Percentiles rank a stretch among this genome's conserved stretches.
Conservation (phyloP, 768 basidiomycete species). For the Amanita rubescens region DNA sequence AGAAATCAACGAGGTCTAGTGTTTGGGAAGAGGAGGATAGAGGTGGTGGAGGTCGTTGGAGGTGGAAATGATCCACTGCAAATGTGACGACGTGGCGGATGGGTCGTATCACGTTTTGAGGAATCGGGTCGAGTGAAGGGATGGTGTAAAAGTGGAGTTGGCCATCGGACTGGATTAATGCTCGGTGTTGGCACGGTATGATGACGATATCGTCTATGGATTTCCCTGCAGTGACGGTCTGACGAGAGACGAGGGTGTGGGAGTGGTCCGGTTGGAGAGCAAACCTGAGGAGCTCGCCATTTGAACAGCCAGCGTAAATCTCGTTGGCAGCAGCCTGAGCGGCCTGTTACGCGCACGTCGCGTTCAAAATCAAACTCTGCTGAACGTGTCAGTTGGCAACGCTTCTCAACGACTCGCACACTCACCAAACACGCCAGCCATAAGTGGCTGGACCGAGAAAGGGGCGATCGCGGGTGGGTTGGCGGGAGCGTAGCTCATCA, state of each 20-base stretch:
- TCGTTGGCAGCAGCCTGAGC: slow-evolving; percentile 47
- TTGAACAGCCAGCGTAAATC: slow-evolving; percentile 80
- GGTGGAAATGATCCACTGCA: slow-evolving; percentile 74
- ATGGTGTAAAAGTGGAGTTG: slow-evolving; percentile 74
- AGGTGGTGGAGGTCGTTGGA: slow-evolving; percentile 41
- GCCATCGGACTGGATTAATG: slow-evolving; percentile 65
- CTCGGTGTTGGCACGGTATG: slow-evolving; percentile 66
- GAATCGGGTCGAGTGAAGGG: slow-evolving; percentile 71
- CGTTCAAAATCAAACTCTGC: background rate
- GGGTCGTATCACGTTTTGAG: slow-evolving; percentile 55
- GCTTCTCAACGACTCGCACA: background rate
- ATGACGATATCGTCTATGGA: slow-evolving; percentile 77
- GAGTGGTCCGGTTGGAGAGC: slow-evolving; percentile 55
- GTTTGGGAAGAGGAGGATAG: too few species aligned
- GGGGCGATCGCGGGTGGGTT: too few species aligned
- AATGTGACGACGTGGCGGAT: slow-evolving; percentile 76
- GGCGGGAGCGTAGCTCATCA: too few species aligned
- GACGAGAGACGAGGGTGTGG: slow-evolving; percentile 62
- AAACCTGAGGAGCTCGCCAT: slow-evolving; percentile 80
- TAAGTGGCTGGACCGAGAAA: background rate
- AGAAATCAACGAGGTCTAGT: slow-evolving; percentile 63
- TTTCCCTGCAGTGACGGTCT: slow-evolving; percentile 59
- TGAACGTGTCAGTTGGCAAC: too few species aligned
- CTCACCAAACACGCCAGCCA: background rate
- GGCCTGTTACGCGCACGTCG: background rate